Conservation (phyloP, 495 filamentous ascomycete species). For the Podospora anserina region DNA sequence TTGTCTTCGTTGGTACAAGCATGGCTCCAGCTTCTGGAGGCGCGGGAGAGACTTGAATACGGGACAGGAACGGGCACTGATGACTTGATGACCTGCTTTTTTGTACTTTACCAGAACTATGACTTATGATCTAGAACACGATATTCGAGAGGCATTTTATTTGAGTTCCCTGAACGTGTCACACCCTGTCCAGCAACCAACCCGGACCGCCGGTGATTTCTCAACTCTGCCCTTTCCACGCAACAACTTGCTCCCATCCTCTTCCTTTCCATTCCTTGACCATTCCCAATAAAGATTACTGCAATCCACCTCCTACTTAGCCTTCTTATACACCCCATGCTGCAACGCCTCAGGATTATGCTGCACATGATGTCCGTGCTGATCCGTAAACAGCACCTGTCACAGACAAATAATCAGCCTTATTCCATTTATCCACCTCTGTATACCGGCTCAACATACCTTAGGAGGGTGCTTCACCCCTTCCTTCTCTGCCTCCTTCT, state of each 20-base stretch:
- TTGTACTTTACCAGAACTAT: no score
- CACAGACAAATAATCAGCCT: not conserved
- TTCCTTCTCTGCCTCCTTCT: constrained; percentile 36
- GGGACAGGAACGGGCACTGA: not conserved
- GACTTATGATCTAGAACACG: no score
- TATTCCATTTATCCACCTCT: not conserved
- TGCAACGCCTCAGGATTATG: constrained; percentile 37
- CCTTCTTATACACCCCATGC: constrained; percentile 22
- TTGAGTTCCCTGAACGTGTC: no score
- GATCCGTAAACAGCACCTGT: constrained; percentile 35
- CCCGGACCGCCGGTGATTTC: no score
- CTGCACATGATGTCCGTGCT: constrained; percentile 39
- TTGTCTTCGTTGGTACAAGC: not conserved
- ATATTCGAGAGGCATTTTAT: no score
- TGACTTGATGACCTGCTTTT: not conserved
- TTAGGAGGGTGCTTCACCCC: constrained; percentile 46
- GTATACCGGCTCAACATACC: constrained; percentile 19
- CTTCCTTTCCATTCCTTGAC: no score
- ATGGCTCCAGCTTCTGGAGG: not conserved
- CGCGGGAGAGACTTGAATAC: no score
- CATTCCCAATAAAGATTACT: no score
- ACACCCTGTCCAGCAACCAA: no score
- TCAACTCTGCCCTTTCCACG: no score
- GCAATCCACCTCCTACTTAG: not conserved
- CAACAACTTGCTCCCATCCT: no score